A percentile compares a stretch with the other conserved stretches of the same genome.
These are phyloP conservation scores for Pestalotiopsis sp. DNA, from an alignment of 2,329 filamentous ascomycete genomes.

Conservation along the genomic window DNA sequence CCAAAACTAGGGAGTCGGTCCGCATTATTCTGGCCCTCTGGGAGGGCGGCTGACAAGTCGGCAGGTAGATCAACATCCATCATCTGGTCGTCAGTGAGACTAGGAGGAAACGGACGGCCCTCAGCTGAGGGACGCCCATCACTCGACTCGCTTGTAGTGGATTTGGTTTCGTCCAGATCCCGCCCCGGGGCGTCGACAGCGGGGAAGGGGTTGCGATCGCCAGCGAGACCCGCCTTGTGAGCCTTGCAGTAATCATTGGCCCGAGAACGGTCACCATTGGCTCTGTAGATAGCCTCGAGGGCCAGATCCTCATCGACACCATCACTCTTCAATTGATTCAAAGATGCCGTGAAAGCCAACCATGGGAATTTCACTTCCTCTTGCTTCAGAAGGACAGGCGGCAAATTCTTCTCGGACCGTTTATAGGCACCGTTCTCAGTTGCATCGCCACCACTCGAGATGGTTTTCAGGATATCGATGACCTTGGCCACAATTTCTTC, in stretches of 20 bases:
- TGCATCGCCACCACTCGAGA: conserved; percentile 71
- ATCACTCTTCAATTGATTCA: conserved; percentile 35
- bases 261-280: conserved; percentile 64
- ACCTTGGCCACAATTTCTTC: conserved; percentile 76
- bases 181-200: conserved; percentile 49
- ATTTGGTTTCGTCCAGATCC: conserved; percentile 16
- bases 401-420: conserved; percentile 56
- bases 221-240: conserved; percentile 58
- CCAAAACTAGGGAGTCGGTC: conserved; percentile 14
- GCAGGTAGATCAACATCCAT: conserved; percentile 29
- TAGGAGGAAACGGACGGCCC: conserved; percentile 13
- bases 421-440: conserved; percentile 66
- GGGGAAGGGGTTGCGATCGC: conserved; percentile 69
- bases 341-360: conserved; percentile 32
- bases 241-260: conserved; percentile 77
- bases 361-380: conserved; percentile 50
- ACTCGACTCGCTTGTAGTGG: not conserved
- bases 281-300: conserved; percentile 80
- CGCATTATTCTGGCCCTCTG: conserved; percentile 28
- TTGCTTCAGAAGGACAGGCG: conserved; percentile 44
- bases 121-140: not conserved
- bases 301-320: conserved; percentile 58
- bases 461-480: conserved; percentile 80
- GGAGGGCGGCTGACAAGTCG: conserved; percentile 24
- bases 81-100: conserved; percentile 21